Base-by-base conservation (phyloP, 2,329 filamentous ascomycete genomes). In the Rugonectria rugulosa region DNA sequence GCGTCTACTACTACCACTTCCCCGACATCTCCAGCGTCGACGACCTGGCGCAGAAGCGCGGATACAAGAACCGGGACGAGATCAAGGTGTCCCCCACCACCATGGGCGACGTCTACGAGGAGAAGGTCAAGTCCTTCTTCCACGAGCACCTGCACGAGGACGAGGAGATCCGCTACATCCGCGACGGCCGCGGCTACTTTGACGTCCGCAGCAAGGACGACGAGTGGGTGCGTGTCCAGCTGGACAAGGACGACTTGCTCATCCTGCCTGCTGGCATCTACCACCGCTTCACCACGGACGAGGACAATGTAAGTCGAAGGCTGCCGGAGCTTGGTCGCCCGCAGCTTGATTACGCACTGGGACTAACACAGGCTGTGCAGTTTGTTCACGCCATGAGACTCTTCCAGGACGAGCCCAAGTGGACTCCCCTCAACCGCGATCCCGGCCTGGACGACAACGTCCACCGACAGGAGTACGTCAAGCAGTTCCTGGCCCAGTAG, bases 401-500 rank as follows among this genome's bases (percentile, higher is more conserved):
- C 46, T 99, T 98, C 84, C 93, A 98, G 79, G 95, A 98, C 63
- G 93, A 98, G 76, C 95, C 95, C 27, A 97, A 98, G 77, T 99
- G 95, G 95, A 98, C 92, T 29, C 90, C 95, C 12, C 76, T 99
- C 64, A 96, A 97, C 78, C 86, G 95, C 53, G 86, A 84, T 6
- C 76, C 79, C 5, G 89, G 94, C 43, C 84, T 97, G 37, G 92
- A 98, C 71, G 73, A 73, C 56, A 99, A 98, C 75, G 77, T 82
- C 47, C 90, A 88, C 72, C 86, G 95, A 55, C 85, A 91, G 81
- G 84, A 86, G 43, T 99, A 99, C 69, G 78, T 97, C 34, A 65
- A 72, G 53, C 70, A 80, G 45, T 85, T 75, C 60, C 66, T 81
- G 9, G 50, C 48, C 45, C 56, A 68, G 47, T 69, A 59, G 67